Base-by-base conservation (phyloP, 73 alveolate genomes). In the Durusdinium trenchii region DNA sequence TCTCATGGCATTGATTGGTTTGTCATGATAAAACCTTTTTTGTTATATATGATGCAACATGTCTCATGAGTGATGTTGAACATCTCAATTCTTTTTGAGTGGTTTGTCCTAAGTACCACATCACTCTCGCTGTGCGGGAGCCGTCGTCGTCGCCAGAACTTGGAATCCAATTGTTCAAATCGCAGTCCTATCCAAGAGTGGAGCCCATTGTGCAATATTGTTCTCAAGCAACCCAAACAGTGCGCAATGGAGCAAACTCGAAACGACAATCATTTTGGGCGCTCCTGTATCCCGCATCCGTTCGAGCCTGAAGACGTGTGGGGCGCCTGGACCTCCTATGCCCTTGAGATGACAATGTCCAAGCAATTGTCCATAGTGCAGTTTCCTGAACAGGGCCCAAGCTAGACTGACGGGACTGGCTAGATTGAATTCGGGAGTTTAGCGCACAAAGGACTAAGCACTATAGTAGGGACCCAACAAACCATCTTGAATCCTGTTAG, bases 251-350 rank as follows among this genome's bases (percentile, higher is more conserved):
- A 14, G 12, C 12, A 3, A 43, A 7, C 40, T 2, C 28, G 6
- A 18, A 16, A 2, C 5, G 0, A 1, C 0, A 0, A 20, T 43
- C 16, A 1, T n/a, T 9, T 42, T n/a, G 10, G 12, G 23, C 38
- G 42, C 40, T 71, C 87, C 87, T 76, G 87, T 76, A 38, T 76
- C 87, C 38, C 42, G 36, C 87, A 76, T 26, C 18, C 87, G 43
- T 76, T 76, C 87, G 40, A 76, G 60, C 42, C 87, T 10, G 18
- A 76, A 43, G 10, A 43, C 61, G 43, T 76, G 87, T 14, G 87
- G 87, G 42, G 61, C 61, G 42, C 87, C 87, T 76, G 87, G 43
- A 7, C 87, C 87, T 9, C 87, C 87, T 16, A 43, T 76, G 10
- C 87, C 87, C 45, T 43, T 76, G 30, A 76, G 60, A 47, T 76